Conservation (phyloP, 176 grass and related monocot genomes). For the Aegilops umbellulata region DNA sequence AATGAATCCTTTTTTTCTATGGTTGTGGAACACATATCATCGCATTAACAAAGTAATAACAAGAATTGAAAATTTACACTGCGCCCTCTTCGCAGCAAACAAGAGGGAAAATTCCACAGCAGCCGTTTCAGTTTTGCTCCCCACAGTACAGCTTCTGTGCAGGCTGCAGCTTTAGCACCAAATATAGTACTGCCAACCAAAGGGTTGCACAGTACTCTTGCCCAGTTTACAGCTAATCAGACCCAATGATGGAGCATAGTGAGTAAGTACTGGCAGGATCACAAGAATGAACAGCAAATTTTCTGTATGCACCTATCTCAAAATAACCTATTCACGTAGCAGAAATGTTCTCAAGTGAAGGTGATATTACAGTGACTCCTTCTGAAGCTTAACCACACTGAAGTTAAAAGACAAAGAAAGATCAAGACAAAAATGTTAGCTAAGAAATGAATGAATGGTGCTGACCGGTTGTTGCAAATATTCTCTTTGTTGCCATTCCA, state of each 20-base stretch:
- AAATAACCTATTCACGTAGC: background rate
- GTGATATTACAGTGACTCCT: background rate
- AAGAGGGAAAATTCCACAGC: background rate
- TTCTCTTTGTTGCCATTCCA: conserved; percentile 2
- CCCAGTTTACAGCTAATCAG: background rate
- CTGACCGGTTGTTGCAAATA: conserved; percentile 19
- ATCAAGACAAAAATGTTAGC: background rate
- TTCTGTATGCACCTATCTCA: background rate
- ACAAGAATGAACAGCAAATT: background rate
- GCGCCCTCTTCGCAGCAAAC: background rate
- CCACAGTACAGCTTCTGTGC: background rate
- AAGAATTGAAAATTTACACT: background rate
- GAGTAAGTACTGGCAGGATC: background rate
- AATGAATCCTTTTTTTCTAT: background rate
- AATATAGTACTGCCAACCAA: background rate
- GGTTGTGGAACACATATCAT: background rate
- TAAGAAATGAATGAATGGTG: background rate
- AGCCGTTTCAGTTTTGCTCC: background rate
- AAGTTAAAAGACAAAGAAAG: conserved; percentile 1
- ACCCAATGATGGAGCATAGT: background rate
- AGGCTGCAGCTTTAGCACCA: background rate
- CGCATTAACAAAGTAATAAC: background rate
- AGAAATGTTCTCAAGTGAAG: background rate
- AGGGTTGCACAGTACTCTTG: background rate
- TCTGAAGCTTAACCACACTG: background rate